Conservation (phyloP, 768 basidiomycete genomes). For the Strobilomyces dryophilus region DNA sequence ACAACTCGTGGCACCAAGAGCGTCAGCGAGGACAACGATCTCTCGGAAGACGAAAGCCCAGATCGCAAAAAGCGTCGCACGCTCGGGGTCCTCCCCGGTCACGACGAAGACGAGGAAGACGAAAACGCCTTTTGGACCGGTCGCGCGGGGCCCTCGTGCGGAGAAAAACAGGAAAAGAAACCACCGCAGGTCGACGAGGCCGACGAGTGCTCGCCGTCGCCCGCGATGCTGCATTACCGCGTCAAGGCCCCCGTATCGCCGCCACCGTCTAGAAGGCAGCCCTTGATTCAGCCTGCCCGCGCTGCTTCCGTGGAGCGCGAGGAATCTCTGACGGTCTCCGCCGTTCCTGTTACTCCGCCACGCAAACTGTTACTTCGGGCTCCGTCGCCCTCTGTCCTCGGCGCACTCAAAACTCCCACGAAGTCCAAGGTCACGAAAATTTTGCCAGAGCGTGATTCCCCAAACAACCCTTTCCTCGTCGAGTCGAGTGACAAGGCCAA, state of each 20-base stretch:
- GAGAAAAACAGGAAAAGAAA: conserved; percentile 6
- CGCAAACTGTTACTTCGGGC: conserved; percentile 20
- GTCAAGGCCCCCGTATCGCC: conserved; percentile 54
- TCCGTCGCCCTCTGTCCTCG: conserved; percentile 13
- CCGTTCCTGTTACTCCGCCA: conserved; percentile 24
- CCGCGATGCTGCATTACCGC: conserved; percentile 32
- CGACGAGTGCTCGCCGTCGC: conserved; percentile 30
- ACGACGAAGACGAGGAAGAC: conserved; percentile 54
- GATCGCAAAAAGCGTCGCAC: conserved; percentile 39
- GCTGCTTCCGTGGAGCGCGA: conserved; percentile 24
- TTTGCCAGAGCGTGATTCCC: conserved; percentile 52
- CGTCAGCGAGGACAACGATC: conserved; percentile 17
- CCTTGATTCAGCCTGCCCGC: conserved; percentile 20
- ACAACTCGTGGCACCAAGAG: conserved; percentile 11
- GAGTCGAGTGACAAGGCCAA: conserved; percentile 26
- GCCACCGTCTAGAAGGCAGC: conserved; percentile 57
- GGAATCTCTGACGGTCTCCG: conserved; percentile 4
- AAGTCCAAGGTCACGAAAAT: conserved; percentile 36
- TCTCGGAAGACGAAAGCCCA: conserved; percentile 14
- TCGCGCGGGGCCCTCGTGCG: conserved; percentile 13
- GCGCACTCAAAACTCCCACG: conserved; percentile 35
- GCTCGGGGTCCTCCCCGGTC: conserved; percentile 30
- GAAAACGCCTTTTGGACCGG: conserved; percentile 33
- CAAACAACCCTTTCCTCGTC: conserved; percentile 67
- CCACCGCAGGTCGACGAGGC: conserved; percentile 6